Percentiles rank a stretch among this genome's conserved stretches.
Evolutionary conservation across 2,329 filamentous ascomycete genomes (phyloP).

Genomic region (Aurifilum marmelostoma): DNA sequence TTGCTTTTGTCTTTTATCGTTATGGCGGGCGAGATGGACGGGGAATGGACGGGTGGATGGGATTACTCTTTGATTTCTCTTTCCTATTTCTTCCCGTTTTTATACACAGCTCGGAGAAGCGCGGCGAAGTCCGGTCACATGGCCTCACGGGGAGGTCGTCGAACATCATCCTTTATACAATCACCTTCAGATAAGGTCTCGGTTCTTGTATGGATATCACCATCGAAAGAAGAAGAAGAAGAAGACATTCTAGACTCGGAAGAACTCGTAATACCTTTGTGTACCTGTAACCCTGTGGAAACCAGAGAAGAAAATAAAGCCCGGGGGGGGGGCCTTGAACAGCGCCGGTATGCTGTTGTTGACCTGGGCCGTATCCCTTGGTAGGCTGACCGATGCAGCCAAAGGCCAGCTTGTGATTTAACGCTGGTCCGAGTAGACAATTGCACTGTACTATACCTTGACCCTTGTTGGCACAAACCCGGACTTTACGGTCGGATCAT

Average conservation of each 20-base stretch:
- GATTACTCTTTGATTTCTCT: neutral
- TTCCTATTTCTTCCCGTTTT: neutral
- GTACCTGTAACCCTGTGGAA: no score
- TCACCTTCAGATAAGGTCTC: neutral
- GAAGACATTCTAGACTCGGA: neutral
- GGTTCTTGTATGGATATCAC: neutral
- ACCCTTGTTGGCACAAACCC: no score
- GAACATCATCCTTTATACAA: constrained; percentile 5
- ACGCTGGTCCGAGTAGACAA: no score
- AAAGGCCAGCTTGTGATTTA: no score
- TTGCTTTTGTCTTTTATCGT: neutral
- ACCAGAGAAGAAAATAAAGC: no score
- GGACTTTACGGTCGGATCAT: no score
- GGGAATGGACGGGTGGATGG: neutral
- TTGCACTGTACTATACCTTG: no score
- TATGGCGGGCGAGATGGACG: neutral
- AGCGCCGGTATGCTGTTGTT: no score
- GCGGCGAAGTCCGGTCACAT: neutral
- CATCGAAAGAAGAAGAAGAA: neutral
- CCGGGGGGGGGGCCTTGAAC: no score
- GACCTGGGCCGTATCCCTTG: neutral
- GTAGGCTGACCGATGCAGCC: neutral
- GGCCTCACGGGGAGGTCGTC: neutral
- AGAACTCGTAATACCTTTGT: neutral
- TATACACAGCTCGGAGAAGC: constrained; percentile 3